A percentile compares a stretch with the other conserved stretches of the same genome.
These are phyloP conservation scores for Cystobasidium pallidum DNA, from an alignment of 1,284 basidiomycete species.

Conservation along the genomic window DNA sequence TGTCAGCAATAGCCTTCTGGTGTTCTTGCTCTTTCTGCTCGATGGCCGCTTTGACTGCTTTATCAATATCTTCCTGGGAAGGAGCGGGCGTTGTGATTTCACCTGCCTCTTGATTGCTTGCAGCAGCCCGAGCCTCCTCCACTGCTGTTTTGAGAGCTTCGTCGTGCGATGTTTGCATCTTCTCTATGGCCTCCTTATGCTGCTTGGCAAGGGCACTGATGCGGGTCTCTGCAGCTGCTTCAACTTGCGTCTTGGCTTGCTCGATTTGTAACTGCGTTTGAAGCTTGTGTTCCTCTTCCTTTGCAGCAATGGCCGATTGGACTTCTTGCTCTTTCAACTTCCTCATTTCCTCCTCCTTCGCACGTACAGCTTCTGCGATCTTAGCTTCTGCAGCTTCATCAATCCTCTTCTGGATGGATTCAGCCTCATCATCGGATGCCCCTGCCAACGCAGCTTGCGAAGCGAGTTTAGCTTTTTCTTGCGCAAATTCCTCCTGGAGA, in stretches of 20 bases:
- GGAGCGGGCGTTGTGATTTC: not conserved
- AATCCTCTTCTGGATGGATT: constrained; percentile 17
- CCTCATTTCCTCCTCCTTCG: constrained; percentile 17
- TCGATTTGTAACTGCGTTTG: not conserved
- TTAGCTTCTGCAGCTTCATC: constrained; percentile 21
- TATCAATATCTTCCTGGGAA: constrained; percentile 29
- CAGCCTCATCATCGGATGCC: constrained; percentile 13
- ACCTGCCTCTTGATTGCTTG: constrained; percentile 25
- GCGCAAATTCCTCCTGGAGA: constrained; percentile 28
- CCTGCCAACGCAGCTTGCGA: constrained; percentile 3
- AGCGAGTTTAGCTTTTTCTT: constrained; percentile 19
- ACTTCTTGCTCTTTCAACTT: constrained; percentile 30
- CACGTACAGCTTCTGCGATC: constrained; percentile 18
- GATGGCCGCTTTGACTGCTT: constrained; percentile 35
- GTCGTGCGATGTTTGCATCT: constrained; percentile 27
- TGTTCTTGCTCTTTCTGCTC: constrained; percentile 34
- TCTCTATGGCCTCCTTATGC: constrained; percentile 32
- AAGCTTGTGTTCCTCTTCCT: not conserved
- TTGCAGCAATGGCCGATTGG: not conserved
- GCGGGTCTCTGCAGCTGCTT: constrained; percentile 2
- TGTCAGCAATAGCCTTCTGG: constrained; percentile 12
- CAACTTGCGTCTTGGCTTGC: constrained; percentile 18
- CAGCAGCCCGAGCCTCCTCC: constrained; percentile 24
- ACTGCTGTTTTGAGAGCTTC: constrained; percentile 26
- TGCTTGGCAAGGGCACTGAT: constrained; percentile 20